Evolutionary conservation across 805 yeast genomes (phyloP).

Genomic region (Myxozyma melibiosi): DNA sequence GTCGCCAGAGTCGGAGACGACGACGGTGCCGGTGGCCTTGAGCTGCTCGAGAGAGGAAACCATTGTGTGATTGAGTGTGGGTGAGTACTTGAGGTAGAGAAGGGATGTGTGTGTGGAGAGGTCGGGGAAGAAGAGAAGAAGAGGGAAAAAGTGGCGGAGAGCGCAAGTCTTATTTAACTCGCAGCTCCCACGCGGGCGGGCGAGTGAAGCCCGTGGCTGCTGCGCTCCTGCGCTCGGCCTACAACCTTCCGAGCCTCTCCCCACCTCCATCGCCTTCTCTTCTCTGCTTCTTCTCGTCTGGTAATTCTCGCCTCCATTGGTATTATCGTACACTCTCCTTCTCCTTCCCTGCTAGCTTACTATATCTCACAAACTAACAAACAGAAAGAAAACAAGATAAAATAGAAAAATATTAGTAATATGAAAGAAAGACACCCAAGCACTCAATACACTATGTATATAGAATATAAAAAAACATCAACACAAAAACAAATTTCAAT

Average conservation of each 20-base stretch:
- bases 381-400: not conserved
- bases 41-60: constrained; percentile 83
- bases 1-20: constrained; percentile 99
- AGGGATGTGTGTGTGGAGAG: not conserved
- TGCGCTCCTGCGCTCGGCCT: not conserved
- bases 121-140: not conserved
- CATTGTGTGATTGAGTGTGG: constrained; percentile 36
- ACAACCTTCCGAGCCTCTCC: too few relatives aligned
- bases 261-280: too few relatives aligned
- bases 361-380: too few relatives aligned
- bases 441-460: too few relatives aligned
- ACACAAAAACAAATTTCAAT: not conserved
- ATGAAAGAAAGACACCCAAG: not conserved
- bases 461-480: not conserved
- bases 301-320: too few relatives aligned
- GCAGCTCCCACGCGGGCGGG: constrained; percentile 1
- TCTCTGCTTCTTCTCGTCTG: too few relatives aligned
- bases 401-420: not conserved
- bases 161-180: not conserved
- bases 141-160: not conserved
- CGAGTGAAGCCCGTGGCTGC: constrained; percentile 5
- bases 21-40: constrained; percentile 92
- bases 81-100: not conserved
- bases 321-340: too few relatives aligned
- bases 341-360: too few relatives aligned